Evolutionary conservation across 1,139 yeast genomes (phyloP).

Genomic region (Scheffersomyces titani): DNA sequence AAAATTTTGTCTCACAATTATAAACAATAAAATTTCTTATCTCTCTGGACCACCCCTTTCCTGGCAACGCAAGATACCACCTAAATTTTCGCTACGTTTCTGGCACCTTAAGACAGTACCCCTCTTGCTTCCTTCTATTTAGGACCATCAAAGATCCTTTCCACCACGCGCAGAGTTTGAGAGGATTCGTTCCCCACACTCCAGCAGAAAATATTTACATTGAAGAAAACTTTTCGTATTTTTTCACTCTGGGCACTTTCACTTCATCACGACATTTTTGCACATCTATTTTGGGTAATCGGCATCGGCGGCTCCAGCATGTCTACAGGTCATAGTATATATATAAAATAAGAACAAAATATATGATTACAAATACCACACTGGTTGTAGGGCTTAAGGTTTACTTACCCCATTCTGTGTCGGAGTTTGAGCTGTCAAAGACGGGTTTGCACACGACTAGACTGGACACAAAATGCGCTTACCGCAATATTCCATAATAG

Average conservation of each 20-base stretch:
- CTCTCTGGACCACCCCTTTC: neutral
- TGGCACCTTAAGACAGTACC: neutral
- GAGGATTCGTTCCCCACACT: neutral
- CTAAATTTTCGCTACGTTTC: neutral
- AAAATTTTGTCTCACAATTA: neutral
- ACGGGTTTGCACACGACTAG: neutral
- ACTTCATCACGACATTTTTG: neutral
- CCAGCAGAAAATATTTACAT: neutral
- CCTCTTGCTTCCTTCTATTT: neutral
- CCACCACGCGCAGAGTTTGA: neutral
- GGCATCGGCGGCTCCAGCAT: neutral
- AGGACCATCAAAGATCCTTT: neutral
- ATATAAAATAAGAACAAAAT: neutral
- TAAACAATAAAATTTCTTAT: neutral
- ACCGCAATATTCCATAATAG: too few relatives aligned
- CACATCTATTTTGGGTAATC: neutral
- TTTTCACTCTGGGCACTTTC: neutral
- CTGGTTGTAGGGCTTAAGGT: neutral
- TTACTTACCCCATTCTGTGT: neutral
- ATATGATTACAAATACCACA: neutral
- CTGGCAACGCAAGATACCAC: neutral
- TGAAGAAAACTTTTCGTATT: neutral
- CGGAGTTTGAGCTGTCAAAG: constrained; percentile 1
- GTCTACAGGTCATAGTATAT: neutral
- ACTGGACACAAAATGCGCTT: neutral